Evolutionary conservation across 352 stramenopile species (phyloP), one percentile per base, ranked within the genome.

Genomic region (Phytophthora brassicae): DNA sequence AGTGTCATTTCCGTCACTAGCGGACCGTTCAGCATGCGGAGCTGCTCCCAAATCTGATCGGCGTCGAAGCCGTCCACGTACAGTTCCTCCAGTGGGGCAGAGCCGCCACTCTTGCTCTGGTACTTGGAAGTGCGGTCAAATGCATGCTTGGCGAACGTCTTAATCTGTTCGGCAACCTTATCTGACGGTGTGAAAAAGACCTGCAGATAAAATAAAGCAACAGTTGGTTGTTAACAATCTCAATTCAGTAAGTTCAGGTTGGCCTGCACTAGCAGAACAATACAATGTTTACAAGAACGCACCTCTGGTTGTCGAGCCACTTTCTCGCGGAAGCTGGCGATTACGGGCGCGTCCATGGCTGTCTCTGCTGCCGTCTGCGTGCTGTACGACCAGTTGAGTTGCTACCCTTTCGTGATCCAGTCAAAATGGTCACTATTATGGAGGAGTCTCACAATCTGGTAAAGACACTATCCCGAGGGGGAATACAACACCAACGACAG

Each of bases 11-110:
- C 81, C 43, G 74, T 68, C 41, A 88, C 66, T 36, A 94, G 56
- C 61, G 85, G 83, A 14, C 65, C 81, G 60, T 94, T 94, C 63
- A 89, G 76, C 53, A 94, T 71, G 35, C 83, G 79, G n/a, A 94
- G 74, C 66, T 94, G 85, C 66, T 92, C 85, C 85, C 85, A 94
- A 41, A 94, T 81, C 69, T 92, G 85, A 59, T 94, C 83, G 11
- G 81, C 80, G 42, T 94, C 81, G 45, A 94, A 94, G 54, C 79
- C 85, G 31, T 92, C 83, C 52, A 94, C 68, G 42, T 92, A 94
- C 5, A 94, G 66, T 65, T 92, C 74, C 29, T 89, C 81, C 60
- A 94, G 68, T 22, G 83, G 68, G 13, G 75, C 79, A 24, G 68
- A 64, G 2, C 62, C 56, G 11, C 49, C 68, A n/a, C 45, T 63